Base-by-base conservation (phyloP, 192 early-diverging fungal species). In the Geranomyces michiganensis region DNA sequence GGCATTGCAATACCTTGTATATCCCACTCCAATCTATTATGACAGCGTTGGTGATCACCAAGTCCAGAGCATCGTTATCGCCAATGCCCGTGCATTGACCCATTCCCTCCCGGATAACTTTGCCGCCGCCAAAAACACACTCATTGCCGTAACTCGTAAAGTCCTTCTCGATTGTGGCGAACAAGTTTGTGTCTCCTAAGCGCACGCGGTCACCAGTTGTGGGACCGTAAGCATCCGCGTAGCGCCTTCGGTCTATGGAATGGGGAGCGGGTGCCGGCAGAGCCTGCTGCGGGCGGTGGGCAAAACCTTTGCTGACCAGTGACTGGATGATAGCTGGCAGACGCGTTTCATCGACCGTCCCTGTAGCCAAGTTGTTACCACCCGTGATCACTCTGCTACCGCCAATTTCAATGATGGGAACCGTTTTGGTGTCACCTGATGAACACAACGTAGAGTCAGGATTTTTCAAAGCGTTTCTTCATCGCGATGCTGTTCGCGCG, bases 111-210 rank as follows among this genome's bases (percentile, higher is more conserved):
- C 94, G 85, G 74, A 96, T 80, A 12, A 94, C 94, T 71, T 83
- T 95, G 53, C 94, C 94, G 62, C 94, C 94, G 47, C 96, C 96
- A 86, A 98, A 98, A 72, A 95, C 94, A 73, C 90, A 90, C 76
- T 99, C 96, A 70, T 99, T 95, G 45, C 96, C 96, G 72, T 96
- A 97, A 14, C 86, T 78, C 0, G 96, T 96, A 33, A 76, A 92
- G 72, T 99, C 96, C 69, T 84, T 84, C 78, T 99, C 96, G 56
- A 99, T 88, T 61, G 94, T 89, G 15, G 92, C 80, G 84, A 88
- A 92, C 62, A 97, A 81, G 62, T 84, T 74, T 21, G 92, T 94
- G 75, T 99, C 94, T 19, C 88, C 95, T 49, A 99, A 78, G 36
- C 93, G 85, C 19, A 99, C 85, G 24, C 85, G 82, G 79, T 99